phyloP scores from a whole-genome alignment of 495 filamentous ascomycete species.

The Podospora conica region DNA sequence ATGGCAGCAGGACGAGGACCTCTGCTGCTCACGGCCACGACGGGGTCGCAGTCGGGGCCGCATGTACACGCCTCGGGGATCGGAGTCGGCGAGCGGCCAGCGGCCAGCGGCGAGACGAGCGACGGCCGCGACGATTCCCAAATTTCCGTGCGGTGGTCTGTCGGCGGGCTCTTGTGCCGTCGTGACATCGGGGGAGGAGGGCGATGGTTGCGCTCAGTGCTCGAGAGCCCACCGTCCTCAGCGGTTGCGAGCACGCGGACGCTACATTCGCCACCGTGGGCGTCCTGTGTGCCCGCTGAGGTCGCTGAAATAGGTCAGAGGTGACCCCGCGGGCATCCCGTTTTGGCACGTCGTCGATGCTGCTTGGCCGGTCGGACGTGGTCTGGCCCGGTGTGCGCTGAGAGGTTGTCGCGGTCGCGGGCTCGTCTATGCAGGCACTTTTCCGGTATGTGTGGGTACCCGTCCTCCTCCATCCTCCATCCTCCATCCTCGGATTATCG shows the following conservation, averaged over 20 bases:
- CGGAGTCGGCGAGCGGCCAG: background rate
- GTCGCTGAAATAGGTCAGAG: background rate
- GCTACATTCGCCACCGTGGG: background rate
- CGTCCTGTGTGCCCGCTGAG: background rate
- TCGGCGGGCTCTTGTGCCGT: slow-evolving; percentile 7
- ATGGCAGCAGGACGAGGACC: background rate
- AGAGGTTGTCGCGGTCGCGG: background rate
- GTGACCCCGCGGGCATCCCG: too few species aligned
- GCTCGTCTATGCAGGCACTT: slow-evolving; percentile 18
- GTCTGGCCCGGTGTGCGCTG: background rate
- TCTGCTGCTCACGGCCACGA: background rate
- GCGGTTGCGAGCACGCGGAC: background rate
- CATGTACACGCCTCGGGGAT: slow-evolving; percentile 2
- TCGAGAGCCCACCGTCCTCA: background rate
- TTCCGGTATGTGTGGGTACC: background rate
- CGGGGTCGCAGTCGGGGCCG: slow-evolving; percentile 15
- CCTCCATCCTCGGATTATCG: background rate
- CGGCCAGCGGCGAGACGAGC: background rate
- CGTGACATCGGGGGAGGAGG: slow-evolving; percentile 15
- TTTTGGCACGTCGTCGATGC: background rate
- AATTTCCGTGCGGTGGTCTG: background rate
- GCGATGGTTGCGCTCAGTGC: slow-evolving; percentile 2
- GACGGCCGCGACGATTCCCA: background rate
- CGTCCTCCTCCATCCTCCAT: background rate
- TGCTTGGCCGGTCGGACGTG: background rate